Evolutionary conservation across 352 stramenopile species (phyloP).

Genomic region (Phytophthora tubulina): DNA sequence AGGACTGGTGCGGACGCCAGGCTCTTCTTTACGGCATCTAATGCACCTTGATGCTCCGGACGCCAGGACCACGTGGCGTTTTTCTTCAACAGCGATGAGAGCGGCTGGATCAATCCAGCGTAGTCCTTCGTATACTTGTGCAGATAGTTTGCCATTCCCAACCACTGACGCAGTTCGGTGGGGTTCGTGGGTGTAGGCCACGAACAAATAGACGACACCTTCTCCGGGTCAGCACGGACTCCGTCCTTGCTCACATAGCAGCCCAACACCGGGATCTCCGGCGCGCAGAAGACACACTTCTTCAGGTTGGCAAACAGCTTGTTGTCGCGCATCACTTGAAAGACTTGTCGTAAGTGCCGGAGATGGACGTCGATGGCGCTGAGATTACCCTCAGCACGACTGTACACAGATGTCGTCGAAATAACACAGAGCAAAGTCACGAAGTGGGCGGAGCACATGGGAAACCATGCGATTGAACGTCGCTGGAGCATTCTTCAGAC

Average conservation of each 20-base stretch:
- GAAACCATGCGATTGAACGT: conserved; percentile 24
- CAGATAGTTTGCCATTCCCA: conserved; percentile 35
- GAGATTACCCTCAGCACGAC: not conserved
- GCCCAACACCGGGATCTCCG: no score
- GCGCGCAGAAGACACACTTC: conserved; percentile 8
- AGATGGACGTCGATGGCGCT: conserved; percentile 24
- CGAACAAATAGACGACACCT: no score
- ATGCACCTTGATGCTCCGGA: conserved; percentile 16
- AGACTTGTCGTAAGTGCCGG: conserved; percentile 17
- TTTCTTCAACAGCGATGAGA: conserved; percentile 19
- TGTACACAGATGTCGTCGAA: conserved; percentile 50
- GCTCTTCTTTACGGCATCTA: conserved; percentile 16
- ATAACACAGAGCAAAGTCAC: conserved; percentile 26
- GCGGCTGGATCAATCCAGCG: conserved; percentile 1
- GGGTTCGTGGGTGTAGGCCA: not conserved
- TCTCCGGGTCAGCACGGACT: no score
- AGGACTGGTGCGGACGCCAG: not conserved
- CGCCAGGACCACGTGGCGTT: not conserved
- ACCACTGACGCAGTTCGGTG: conserved; percentile 21
- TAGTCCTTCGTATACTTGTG: conserved; percentile 15
- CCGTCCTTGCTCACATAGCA: no score
- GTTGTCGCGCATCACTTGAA: conserved; percentile 28
- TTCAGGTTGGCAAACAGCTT: conserved; percentile 25
- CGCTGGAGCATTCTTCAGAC: not conserved
- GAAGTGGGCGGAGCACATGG: conserved; percentile 13